Evolutionary conservation across 1,139 yeast genomes (phyloP), one percentile per base, ranked within the genome.

Genomic region (Starmera stellimalicola): DNA sequence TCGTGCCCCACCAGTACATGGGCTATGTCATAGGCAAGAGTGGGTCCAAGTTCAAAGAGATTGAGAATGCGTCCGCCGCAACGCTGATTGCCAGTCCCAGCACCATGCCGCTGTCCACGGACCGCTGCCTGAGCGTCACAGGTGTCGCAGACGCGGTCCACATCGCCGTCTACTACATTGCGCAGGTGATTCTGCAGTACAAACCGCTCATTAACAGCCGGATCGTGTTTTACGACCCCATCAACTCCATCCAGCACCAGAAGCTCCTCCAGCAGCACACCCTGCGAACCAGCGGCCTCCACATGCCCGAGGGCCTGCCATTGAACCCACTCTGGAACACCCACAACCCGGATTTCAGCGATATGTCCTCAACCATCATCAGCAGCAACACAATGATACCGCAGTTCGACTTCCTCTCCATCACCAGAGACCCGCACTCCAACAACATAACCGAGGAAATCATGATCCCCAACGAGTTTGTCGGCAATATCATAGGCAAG

Each of bases 111-210:
- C 70, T 70, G 41, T 81, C 94, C 2, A 83, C 91, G 12, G 96
- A 87, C 53, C 68, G 95, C 38, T 65, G 82, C 6, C 60, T 87
- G 35, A 68, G 77, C 20, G 70, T 87, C 15, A 63, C 70, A 11
- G 96, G 96, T 5, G 93, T 81, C 9, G 87, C 88, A 4, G 94
- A 82, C 57, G 88, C 94, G 3, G 73, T 87, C 33, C 94, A 83
- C 50, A 81, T 83, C 45, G 95, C 95, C 7, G 65, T 79, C 1
- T 82, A 77, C 53, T 79, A 79, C 50, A 68, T 84, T 37, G 74
- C 82, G 3, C 78, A 76, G 51, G 78, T 81, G 7, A 63, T 79
- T 36, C 54, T 73, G 38, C 81, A 76, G 42, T 78, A 74, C 50
- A 69, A 70, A 41, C 75, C 70, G 35, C 58, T 63, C 22, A 71